phyloP scores from a whole-genome alignment of 2,329 filamentous ascomycete species.

The Tolypocladium inflatum region DNA sequence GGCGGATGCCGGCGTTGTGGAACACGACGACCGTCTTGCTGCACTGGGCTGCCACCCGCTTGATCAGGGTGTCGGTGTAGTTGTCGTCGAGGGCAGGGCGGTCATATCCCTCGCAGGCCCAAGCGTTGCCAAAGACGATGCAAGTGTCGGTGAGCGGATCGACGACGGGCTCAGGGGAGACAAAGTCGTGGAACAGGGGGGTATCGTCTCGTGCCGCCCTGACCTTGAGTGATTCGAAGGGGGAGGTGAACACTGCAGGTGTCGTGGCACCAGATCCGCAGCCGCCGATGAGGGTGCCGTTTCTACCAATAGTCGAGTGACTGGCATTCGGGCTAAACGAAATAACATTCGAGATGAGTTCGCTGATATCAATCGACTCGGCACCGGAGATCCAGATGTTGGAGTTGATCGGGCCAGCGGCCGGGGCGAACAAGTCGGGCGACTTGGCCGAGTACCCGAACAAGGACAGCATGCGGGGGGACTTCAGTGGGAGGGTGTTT shows the following conservation, averaged over 20 bases:
- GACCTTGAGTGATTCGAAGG: slow-evolving; percentile 44
- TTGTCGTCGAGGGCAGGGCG: slow-evolving; percentile 55
- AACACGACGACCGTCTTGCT: slow-evolving; percentile 55
- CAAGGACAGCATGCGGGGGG: slow-evolving; percentile 43
- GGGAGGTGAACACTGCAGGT: slow-evolving; percentile 38
- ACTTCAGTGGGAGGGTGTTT: slow-evolving; percentile 41
- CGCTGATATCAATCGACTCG: slow-evolving; percentile 10
- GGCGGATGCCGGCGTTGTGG: slow-evolving; percentile 52
- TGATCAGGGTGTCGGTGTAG: slow-evolving; percentile 48
- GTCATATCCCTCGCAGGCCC: slow-evolving; percentile 64
- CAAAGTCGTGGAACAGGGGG: slow-evolving; percentile 50
- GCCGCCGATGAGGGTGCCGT: slow-evolving; percentile 31
- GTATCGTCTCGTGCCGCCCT: slow-evolving; percentile 46
- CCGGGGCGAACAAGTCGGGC: slow-evolving; percentile 32
- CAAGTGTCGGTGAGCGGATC: slow-evolving; percentile 51
- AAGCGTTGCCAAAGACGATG: slow-evolving; percentile 56
- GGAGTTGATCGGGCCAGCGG: slow-evolving; percentile 22
- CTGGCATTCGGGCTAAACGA: background rate
- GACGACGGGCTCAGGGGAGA: slow-evolving; percentile 35
- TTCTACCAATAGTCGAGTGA: slow-evolving; percentile 25
- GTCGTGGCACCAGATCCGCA: slow-evolving; percentile 39
- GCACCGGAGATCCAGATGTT: slow-evolving; percentile 25
- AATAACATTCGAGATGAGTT: background rate
- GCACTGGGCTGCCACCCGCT: slow-evolving; percentile 47
- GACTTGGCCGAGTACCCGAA: slow-evolving; percentile 50